These are phyloP conservation scores for Physcomitrium patens DNA, from an alignment of 225 moss, liverwort and hornwort species.

Conservation along the genomic window DNA sequence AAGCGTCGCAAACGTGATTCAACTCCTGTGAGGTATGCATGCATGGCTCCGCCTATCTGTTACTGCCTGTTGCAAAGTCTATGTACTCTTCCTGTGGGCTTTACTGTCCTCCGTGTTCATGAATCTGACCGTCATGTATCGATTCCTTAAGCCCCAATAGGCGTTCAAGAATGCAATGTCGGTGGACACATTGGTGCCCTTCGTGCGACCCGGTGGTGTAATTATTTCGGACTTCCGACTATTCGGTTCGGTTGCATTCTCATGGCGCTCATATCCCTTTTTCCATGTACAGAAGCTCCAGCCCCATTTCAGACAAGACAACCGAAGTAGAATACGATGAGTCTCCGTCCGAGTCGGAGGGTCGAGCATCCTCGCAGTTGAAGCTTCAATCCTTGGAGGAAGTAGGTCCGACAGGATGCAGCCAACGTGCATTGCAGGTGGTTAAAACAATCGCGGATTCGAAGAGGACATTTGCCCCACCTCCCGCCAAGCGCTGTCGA, in stretches of 20 bases:
- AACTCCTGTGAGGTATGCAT: conserved; percentile 29
- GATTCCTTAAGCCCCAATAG: too few relatives aligned
- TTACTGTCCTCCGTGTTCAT: too few relatives aligned
- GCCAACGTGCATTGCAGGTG: conserved; percentile 27
- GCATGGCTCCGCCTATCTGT: neutral
- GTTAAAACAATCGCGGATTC: conserved; percentile 41
- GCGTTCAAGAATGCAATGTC: neutral
- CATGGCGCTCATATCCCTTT: neutral
- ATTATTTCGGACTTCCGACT: too few relatives aligned
- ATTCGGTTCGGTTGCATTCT: conserved; percentile 2
- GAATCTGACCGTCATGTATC: too few relatives aligned
- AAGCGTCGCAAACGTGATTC: conserved; percentile 55
- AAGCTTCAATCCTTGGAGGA: conserved; percentile 29
- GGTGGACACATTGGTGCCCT: neutral
- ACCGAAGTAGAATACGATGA: conserved; percentile 20
- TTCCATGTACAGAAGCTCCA: conserved; percentile 19
- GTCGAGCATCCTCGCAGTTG: conserved; percentile 21
- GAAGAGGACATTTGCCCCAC: conserved; percentile 50
- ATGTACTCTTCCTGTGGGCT: too few relatives aligned
- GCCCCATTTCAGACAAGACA: neutral
- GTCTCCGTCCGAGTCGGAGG: neutral
- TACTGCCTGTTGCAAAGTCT: neutral
- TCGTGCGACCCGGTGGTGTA: too few relatives aligned
- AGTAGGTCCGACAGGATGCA: conserved; percentile 8
- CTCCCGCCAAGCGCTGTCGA: conserved; percentile 48